Evolutionary conservation across 2,329 filamentous ascomycete species (phyloP).

Genomic region (Dothideomycetes sp.): DNA sequence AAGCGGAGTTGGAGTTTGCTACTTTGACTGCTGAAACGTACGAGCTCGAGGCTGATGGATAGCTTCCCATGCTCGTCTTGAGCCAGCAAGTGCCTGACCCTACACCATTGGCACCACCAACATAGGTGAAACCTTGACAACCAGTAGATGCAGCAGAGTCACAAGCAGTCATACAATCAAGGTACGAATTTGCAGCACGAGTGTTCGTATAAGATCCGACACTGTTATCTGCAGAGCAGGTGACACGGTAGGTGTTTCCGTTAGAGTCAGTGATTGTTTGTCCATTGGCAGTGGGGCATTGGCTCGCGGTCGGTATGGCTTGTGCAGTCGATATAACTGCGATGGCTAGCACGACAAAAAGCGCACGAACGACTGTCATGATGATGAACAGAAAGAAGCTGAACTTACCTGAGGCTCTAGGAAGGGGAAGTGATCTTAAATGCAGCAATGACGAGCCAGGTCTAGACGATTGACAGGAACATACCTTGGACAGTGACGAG

Average conservation of each 20-base stretch:
- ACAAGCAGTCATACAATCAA: constrained; percentile 17
- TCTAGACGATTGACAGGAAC: too few relatives aligned
- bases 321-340: neutral
- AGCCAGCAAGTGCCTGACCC: constrained; percentile 21
- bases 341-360: neutral
- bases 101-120: constrained; percentile 16
- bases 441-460: too few relatives aligned
- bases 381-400: neutral
- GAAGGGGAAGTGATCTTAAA: too few relatives aligned
- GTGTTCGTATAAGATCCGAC: constrained; percentile 14
- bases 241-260: constrained; percentile 8
- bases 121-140: constrained; percentile 16
- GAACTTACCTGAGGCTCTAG: too few relatives aligned
- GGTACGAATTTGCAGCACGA: constrained; percentile 12
- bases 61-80: constrained; percentile 15
- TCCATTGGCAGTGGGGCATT: constrained; percentile 19
- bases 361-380: neutral
- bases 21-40: constrained; percentile 14
- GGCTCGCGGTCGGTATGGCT: neutral
- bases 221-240: constrained; percentile 13
- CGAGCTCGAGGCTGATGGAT: constrained; percentile 10
- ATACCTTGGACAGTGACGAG: too few relatives aligned
- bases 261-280: constrained; percentile 18
- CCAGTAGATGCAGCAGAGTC: constrained; percentile 12
- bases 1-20: constrained; percentile 18